These are phyloP conservation scores for Ephemerocybe angulata DNA, from an alignment of 768 basidiomycete species.

Conservation along the genomic window DNA sequence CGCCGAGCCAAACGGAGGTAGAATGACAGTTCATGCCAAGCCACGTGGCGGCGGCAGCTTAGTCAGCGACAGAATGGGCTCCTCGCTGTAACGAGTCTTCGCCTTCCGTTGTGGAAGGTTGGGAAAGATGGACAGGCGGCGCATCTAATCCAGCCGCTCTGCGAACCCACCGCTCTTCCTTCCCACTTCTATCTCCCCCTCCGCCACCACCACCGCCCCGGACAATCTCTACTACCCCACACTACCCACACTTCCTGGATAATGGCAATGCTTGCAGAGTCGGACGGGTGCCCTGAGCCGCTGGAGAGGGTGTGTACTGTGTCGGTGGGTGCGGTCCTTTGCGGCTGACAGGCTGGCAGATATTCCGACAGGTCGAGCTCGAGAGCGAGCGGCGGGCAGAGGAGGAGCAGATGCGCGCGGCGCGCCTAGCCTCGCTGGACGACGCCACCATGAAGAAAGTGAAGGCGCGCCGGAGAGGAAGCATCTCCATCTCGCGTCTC, in stretches of 20 bases:
- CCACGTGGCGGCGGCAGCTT: not conserved
- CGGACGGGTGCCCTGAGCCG: slow-evolving; percentile 25
- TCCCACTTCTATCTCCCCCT: not conserved
- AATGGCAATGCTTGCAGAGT: not conserved
- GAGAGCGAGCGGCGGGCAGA: slow-evolving; percentile 50
- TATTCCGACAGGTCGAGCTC: slow-evolving; percentile 55
- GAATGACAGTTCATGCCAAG: slow-evolving; percentile 1
- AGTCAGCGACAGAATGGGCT: not conserved
- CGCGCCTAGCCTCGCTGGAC: slow-evolving; percentile 11
- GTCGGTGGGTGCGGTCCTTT: not conserved
- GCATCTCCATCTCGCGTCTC: slow-evolving; percentile 57
- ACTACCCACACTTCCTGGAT: not conserved
- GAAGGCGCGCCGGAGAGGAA: slow-evolving; percentile 43
- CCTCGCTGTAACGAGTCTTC: not conserved
- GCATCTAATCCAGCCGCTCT: slow-evolving; percentile 1
- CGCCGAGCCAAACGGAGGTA: not conserved
- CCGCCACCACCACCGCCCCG: not conserved
- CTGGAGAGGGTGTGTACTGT: slow-evolving; percentile 27
- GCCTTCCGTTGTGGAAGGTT: slow-evolving; percentile 2
- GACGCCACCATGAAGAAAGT: slow-evolving; percentile 22
- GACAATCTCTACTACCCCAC: not conserved
- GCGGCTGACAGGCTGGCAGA: slow-evolving; percentile 32
- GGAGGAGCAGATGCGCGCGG: slow-evolving; percentile 22
- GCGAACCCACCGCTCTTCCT: not conserved
- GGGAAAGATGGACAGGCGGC: slow-evolving; percentile 2